These are phyloP conservation scores for Jasminum sambac DNA, from an alignment of 257 asterid genomes.

Conservation along the genomic window DNA sequence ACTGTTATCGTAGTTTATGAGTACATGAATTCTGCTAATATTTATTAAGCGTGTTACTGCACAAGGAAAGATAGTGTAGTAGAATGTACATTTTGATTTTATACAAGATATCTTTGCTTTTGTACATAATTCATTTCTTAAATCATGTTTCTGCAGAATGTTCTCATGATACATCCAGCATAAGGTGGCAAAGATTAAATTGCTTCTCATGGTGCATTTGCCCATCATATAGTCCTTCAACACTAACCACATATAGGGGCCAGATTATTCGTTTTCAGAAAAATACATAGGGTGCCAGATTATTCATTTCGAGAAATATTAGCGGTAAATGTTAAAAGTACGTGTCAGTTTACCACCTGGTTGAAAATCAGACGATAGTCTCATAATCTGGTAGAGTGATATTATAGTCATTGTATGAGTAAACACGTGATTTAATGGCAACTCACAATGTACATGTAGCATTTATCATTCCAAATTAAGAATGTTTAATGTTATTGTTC, in stretches of 20 bases:
- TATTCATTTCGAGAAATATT: too few species aligned
- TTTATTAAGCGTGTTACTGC: constrained; percentile 25
- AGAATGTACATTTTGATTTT: constrained; percentile 20
- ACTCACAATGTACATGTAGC: too few species aligned
- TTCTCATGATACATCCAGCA: background rate
- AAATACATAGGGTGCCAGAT: too few species aligned
- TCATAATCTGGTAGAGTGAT: too few species aligned
- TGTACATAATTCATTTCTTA: background rate
- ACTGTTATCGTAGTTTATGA: constrained; percentile 31
- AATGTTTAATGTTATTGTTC: constrained; percentile 9
- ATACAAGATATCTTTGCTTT: constrained; percentile 19
- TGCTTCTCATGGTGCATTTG: background rate
- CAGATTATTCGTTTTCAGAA: background rate
- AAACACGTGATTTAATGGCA: too few species aligned
- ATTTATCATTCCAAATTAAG: background rate
- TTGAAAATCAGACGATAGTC: too few species aligned
- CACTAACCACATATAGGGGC: background rate
- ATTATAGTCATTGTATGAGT: too few species aligned
- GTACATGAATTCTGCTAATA: constrained; percentile 23
- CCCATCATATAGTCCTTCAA: background rate
- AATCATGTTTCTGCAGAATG: background rate
- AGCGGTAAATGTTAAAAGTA: too few species aligned
- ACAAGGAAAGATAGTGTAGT: constrained; percentile 29
- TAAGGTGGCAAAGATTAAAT: background rate
- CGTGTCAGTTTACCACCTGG: too few species aligned